Conservation (phyloP, 2,329 filamentous ascomycete genomes). For the Knufia fluminis region DNA sequence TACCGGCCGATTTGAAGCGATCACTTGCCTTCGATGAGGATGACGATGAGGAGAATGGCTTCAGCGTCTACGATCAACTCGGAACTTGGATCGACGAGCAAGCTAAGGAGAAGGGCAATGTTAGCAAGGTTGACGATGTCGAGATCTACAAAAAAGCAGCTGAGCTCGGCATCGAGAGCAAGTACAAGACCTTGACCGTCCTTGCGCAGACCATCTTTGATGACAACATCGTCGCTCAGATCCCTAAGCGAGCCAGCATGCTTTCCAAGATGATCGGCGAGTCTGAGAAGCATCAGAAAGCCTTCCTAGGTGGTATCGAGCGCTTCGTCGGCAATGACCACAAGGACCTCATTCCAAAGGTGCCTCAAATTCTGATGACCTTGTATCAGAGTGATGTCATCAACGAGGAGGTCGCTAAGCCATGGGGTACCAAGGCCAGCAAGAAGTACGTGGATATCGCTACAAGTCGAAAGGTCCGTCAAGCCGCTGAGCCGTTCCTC, state of each 20-base stretch:
- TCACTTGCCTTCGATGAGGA: conserved; percentile 75
- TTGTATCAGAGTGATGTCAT: conserved; percentile 88
- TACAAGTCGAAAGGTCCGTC: conserved; percentile 90
- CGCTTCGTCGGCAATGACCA: conserved; percentile 78
- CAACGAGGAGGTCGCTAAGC: conserved; percentile 76
- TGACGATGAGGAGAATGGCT: conserved; percentile 69
- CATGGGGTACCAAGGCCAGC: conserved; percentile 90
- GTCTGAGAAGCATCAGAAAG: conserved; percentile 90
- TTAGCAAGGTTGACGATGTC: conserved; percentile 75
- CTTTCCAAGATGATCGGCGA: conserved; percentile 78
- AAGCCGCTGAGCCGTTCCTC: conserved; percentile 87
- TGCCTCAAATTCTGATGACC: conserved; percentile 78
- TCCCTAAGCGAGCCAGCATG: conserved; percentile 72
- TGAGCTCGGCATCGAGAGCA: conserved; percentile 85
- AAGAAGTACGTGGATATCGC: conserved; percentile 93
- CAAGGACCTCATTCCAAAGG: conserved; percentile 64
- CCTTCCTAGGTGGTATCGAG: conserved; percentile 88
- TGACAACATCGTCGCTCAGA: conserved; percentile 79
- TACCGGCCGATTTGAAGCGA: conserved; percentile 91
- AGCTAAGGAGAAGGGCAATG: conserved; percentile 57
- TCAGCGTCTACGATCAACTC: conserved; percentile 77
- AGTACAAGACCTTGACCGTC: conserved; percentile 87
- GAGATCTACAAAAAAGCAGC: conserved; percentile 95
- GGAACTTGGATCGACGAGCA: conserved; percentile 83
- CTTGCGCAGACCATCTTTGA: conserved; percentile 91